Percentiles rank a stretch among this genome's conserved stretches.
Evolutionary conservation across 306 rosid species (phyloP).

Genomic region (Cicer chorassanicum): DNA sequence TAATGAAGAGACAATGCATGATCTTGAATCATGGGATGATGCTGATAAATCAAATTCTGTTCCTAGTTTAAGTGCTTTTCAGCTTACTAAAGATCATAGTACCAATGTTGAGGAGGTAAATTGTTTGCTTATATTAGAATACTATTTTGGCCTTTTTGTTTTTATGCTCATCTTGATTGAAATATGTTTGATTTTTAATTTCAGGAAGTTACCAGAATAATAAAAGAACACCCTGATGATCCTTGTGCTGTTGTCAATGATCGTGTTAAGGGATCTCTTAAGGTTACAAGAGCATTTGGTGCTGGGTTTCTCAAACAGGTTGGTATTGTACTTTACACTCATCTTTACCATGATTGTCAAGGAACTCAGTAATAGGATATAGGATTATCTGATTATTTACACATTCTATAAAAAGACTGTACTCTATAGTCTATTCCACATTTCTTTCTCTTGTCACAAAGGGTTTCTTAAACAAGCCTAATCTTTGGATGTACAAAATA

Average conservation of each 20-base stretch:
- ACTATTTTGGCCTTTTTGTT: slow-evolving; percentile 25
- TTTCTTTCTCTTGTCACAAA: slow-evolving; percentile 20
- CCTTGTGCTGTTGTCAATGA: slow-evolving; percentile 78
- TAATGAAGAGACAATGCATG: slow-evolving; percentile 88
- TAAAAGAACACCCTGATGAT: slow-evolving; percentile 84
- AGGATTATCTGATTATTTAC: neutral
- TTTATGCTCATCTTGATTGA: slow-evolving; percentile 37
- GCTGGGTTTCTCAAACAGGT: slow-evolving; percentile 99
- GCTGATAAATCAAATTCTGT: slow-evolving; percentile 56
- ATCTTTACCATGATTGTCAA: slow-evolving; percentile 29
- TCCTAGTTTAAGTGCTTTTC: slow-evolving; percentile 69
- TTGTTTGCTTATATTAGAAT: slow-evolving; percentile 11
- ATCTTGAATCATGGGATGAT: slow-evolving; percentile 81
- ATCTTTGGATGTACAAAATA: neutral
- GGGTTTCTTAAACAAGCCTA: neutral
- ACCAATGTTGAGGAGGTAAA: slow-evolving; percentile 78
- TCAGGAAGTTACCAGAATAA: slow-evolving; percentile 89
- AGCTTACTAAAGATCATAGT: slow-evolving; percentile 90
- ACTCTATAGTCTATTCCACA: slow-evolving; percentile 6
- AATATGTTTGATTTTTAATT: slow-evolving; percentile 25
- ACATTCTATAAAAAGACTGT: slow-evolving; percentile 29
- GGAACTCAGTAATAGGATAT: neutral
- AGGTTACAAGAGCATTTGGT: slow-evolving; percentile 96
- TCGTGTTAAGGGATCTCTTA: slow-evolving; percentile 94
- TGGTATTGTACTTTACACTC: slow-evolving; percentile 6